These are phyloP conservation scores for Aspergillus phoenicis DNA, from an alignment of 2,329 filamentous ascomycete species.

Conservation along the genomic window DNA sequence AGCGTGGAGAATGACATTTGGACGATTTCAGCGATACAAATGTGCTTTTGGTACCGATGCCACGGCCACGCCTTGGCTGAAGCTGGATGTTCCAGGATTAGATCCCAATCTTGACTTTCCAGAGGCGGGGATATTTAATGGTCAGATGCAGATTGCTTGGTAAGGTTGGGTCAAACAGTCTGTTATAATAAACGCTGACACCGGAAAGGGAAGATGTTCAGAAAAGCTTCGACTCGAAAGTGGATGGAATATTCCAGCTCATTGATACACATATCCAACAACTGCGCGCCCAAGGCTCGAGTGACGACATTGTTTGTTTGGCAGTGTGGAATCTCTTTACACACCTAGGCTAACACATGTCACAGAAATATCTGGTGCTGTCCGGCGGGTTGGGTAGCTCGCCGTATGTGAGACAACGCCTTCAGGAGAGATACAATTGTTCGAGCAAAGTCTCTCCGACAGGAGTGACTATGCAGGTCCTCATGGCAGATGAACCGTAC, in stretches of 20 bases:
- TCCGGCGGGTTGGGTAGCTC: slow-evolving; percentile 40
- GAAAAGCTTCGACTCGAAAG: slow-evolving; percentile 26
- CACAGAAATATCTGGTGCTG: slow-evolving; percentile 33
- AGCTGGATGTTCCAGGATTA: slow-evolving; percentile 33
- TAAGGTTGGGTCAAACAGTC: slow-evolving; percentile 13
- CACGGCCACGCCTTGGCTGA: slow-evolving; percentile 27
- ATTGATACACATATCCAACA: slow-evolving; percentile 30
- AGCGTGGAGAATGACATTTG: slow-evolving; percentile 35
- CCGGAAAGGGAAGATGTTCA: slow-evolving; percentile 23
- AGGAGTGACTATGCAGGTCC: slow-evolving; percentile 28
- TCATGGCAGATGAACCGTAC: slow-evolving; percentile 38
- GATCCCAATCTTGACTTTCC: slow-evolving; percentile 23
- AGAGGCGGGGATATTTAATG: slow-evolving; percentile 30
- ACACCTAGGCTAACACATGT: not conserved
- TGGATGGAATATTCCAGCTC: slow-evolving; percentile 33
- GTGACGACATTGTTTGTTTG: slow-evolving; percentile 29
- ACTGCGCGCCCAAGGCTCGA: slow-evolving; percentile 28
- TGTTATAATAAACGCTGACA: too few relatives aligned
- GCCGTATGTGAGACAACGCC: slow-evolving; percentile 30
- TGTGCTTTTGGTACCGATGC: slow-evolving; percentile 36
- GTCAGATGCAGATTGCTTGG: slow-evolving; percentile 36
- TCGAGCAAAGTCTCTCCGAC: slow-evolving; percentile 16
- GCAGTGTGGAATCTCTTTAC: too few relatives aligned
- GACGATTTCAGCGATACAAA: slow-evolving; percentile 37
- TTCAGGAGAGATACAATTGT: slow-evolving; percentile 27